Conservation (phyloP, 345 rosid genomes). For the Geranium rotundifolium region DNA sequence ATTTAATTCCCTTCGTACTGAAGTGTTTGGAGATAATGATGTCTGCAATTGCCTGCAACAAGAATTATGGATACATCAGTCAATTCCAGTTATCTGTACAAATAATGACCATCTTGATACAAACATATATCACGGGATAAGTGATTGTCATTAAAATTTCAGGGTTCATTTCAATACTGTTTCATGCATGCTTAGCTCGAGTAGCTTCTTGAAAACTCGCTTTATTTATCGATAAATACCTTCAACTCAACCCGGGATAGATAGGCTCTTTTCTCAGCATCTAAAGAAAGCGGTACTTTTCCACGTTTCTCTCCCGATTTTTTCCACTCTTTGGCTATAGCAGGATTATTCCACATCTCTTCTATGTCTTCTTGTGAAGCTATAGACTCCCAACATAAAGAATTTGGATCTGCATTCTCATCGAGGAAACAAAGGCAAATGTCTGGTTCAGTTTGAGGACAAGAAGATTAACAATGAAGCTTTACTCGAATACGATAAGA, state of each 20-base stretch:
- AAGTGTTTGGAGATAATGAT: slow-evolving; percentile 66
- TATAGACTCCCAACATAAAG: slow-evolving; percentile 56
- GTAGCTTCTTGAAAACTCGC: slow-evolving; percentile 3
- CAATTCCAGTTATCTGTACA: neutral
- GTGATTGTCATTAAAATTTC: too few relatives aligned
- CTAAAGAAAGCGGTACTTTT: slow-evolving; percentile 68
- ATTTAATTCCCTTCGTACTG: slow-evolving; percentile 49
- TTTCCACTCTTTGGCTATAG: slow-evolving; percentile 64
- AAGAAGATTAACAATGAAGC: neutral
- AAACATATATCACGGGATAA: too few relatives aligned
- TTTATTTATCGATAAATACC: slow-evolving; percentile 30
- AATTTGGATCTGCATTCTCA: slow-evolving; percentile 27
- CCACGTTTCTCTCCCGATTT: slow-evolving; percentile 62
- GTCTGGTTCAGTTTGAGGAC: neutral
- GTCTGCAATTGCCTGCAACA: slow-evolving; percentile 67
- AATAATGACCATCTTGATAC: neutral
- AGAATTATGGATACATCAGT: neutral
- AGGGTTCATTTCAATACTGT: too few relatives aligned
- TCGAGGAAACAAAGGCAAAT: slow-evolving; percentile 9
- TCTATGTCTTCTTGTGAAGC: slow-evolving; percentile 78
- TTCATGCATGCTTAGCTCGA: neutral
- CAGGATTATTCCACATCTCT: slow-evolving; percentile 68
- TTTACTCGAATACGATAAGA: neutral
- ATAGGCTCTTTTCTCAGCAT: slow-evolving; percentile 46
- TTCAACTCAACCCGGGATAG: slow-evolving; percentile 65